A percentile compares a stretch with the other conserved stretches of the same genome.
Evolutionary conservation across 1,284 basidiomycete species (phyloP).

Genomic region (Ganoderma sinense): DNA sequence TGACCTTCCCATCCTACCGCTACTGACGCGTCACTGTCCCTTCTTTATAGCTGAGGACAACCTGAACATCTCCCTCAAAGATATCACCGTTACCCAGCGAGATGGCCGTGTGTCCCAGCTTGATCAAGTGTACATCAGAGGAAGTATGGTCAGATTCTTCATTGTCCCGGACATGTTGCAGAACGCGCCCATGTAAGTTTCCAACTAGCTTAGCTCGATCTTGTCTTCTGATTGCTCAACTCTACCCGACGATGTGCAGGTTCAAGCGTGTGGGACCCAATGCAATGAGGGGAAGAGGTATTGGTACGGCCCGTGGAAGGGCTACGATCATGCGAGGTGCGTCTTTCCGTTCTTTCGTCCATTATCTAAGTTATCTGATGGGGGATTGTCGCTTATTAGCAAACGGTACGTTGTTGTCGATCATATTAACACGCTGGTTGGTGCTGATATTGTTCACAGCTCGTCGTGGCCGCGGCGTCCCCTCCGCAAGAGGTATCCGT

Average conservation of each 20-base stretch:
- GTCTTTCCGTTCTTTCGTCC: conserved; percentile 36
- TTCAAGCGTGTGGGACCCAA: conserved; percentile 99
- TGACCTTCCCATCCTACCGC: conserved; percentile 1
- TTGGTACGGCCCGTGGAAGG: conserved; percentile 96
- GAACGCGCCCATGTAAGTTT: conserved; percentile 95
- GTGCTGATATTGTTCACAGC: conserved; percentile 51
- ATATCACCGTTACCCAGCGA: conserved; percentile 97
- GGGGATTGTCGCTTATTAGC: conserved; percentile 49
- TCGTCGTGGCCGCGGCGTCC: conserved; percentile 84
- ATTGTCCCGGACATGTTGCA: conserved; percentile 99
- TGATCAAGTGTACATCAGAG: conserved; percentile 98
- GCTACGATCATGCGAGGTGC: conserved; percentile 95
- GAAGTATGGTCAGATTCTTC: conserved; percentile 98
- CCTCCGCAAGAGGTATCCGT: conserved; percentile 77
- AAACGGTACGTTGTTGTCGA: conserved; percentile 57
- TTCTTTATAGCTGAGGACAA: conserved; percentile 90
- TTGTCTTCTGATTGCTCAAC: neutral
- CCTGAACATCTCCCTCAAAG: conserved; percentile 94
- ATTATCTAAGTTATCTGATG: conserved; percentile 27
- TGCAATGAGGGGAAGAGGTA: conserved; percentile 98
- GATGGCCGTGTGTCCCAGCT: conserved; percentile 99
- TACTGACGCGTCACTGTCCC: conserved; percentile 26
- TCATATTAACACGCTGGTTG: conserved; percentile 3
- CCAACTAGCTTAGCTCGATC: neutral
- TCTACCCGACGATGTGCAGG: conserved; percentile 54